Conservation (phyloP, 169 alveolate genomes). For the Plasmodium falciparum region DNA sequence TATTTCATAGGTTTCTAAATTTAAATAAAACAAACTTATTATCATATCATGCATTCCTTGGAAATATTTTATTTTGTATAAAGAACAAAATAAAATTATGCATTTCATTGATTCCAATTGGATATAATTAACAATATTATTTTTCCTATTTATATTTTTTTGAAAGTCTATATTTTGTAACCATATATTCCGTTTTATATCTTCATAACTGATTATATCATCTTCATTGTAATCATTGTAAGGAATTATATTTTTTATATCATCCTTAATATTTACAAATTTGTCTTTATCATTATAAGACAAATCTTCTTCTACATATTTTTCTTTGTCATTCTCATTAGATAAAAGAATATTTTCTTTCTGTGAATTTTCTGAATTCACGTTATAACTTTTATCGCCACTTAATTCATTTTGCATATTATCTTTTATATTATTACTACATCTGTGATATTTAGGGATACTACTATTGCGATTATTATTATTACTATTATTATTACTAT, state of each 20-base stretch:
- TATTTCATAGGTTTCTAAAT: conserved; percentile 55
- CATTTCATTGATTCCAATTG: conserved; percentile 53
- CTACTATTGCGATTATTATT: too few species aligned
- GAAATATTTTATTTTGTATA: conserved; percentile 49
- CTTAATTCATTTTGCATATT: too few species aligned
- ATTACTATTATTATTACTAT: too few species aligned
- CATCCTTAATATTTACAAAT: background rate
- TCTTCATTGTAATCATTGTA: background rate
- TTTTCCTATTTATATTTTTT: conserved; percentile 11
- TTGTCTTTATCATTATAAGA: too few species aligned
- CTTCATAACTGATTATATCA: conserved; percentile 49
- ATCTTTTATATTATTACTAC: too few species aligned
- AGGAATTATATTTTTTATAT: background rate
- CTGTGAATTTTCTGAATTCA: too few species aligned
- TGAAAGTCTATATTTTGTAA: conserved; percentile 29
- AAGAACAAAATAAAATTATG: conserved; percentile 48
- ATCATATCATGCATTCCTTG: conserved; percentile 77
- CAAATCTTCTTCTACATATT: background rate
- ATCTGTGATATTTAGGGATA: too few species aligned
- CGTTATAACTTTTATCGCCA: too few species aligned
- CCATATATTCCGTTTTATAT: conserved; percentile 69
- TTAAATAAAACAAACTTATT: conserved; percentile 68
- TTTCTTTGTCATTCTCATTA: conserved; percentile 6
- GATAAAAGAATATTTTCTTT: background rate
- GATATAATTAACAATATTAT: conserved; percentile 17